These are phyloP conservation scores for Gossypium trilobum DNA, from an alignment of 441 rosid genomes.

Conservation along the genomic window DNA sequence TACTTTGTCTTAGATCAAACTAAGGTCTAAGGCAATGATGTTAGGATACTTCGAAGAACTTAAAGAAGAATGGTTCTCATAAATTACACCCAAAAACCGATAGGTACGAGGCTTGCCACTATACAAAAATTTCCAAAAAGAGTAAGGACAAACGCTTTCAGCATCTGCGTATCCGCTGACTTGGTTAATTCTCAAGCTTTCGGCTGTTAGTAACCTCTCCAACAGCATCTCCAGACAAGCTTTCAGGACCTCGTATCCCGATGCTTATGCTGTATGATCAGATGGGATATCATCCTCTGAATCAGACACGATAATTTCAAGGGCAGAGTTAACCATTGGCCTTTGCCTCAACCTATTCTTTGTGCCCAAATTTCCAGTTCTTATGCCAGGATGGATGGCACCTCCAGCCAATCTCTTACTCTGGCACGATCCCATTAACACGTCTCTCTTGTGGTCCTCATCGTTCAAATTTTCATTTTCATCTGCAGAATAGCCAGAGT, in stretches of 20 bases:
- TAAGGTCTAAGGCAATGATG: background rate
- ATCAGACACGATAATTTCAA: slow-evolving; percentile 30
- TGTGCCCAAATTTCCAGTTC: slow-evolving; percentile 27
- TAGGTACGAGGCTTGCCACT: background rate
- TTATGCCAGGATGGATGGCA: slow-evolving; percentile 18
- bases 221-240: background rate
- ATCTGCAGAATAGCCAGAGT: slow-evolving; percentile 16
- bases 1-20: background rate
- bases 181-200: slow-evolving; percentile 3
- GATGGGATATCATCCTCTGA: slow-evolving; percentile 33
- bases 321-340: slow-evolving; percentile 43
- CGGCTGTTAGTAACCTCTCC: background rate
- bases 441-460: slow-evolving; percentile 19
- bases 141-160: background rate
- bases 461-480: slow-evolving; percentile 13
- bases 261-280: background rate
- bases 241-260: slow-evolving; percentile 13
- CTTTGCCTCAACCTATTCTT: slow-evolving; percentile 53
- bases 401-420: slow-evolving; percentile 34
- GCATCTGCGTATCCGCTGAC: background rate
- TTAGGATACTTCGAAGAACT: background rate
- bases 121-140: background rate
- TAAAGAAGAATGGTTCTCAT: background rate
- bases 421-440: slow-evolving; percentile 22
- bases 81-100: slow-evolving; percentile 4